Evolutionary conservation across 1,284 basidiomycete genomes (phyloP), one percentile per base, ranked within the genome.

Genomic region (Singerocomus rubriflavus): DNA sequence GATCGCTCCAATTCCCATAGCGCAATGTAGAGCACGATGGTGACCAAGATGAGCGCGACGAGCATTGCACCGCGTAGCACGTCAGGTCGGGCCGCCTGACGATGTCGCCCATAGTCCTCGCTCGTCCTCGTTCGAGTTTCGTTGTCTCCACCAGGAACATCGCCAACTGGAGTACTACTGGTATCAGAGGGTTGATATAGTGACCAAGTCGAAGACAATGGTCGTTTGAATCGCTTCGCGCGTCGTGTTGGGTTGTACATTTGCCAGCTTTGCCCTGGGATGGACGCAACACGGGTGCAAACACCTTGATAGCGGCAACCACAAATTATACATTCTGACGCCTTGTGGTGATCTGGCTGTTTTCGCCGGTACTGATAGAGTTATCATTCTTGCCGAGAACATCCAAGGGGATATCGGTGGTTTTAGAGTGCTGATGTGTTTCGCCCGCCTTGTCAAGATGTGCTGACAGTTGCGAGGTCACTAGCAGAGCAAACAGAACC

Each of bases 1-100:
- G 49, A 38, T 40, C 45, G 51, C n/a, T 64, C 57, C 17, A 64
- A 17, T 14, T 63, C 52, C 57, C 63, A 63, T n/a, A 67, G 40
- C 4, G 51, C 21, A 27, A 60, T 16, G 37, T 65, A 67, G 46
- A 63, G 61, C 16, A 63, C 48, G n/a, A 63, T n/a, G 13, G 54
- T 67, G 27, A 65, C 48, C 25, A 60, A 12, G 27, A 67, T 31
- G 21, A 62, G 52, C 5, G 51, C 47, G 11, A 55, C 39, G 27
- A 63, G 47, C 42, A 60, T 50, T 10, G 44, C 50, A 3, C 50
- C 48, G 5, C 50, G 65, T 37, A 65, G 14, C 3, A 43, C 30
- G 21, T 61, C 50, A 6, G 44, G 46, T 40, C 41, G 45, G 9
- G 16, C 30, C 9, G 26, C n/a, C 21, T 21, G 56, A 31, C 38